Conservation (phyloP, 805 yeast genomes). For the Saturnispora halmiae region DNA sequence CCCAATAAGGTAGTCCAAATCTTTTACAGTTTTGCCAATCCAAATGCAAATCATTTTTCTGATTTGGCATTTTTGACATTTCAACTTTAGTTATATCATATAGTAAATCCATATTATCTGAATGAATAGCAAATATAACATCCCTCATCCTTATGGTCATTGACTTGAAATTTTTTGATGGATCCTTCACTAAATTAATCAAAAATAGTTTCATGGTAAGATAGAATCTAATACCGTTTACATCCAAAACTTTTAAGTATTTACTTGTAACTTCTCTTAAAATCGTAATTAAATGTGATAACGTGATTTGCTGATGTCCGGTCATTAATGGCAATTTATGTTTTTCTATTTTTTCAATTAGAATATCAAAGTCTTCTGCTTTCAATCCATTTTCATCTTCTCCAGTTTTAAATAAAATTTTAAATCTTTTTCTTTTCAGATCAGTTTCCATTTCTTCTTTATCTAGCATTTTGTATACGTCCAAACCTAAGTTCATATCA, state of each 20-base stretch:
- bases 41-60: slow-evolving; percentile 26
- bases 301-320: slow-evolving; percentile 84
- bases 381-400: slow-evolving; percentile 18
- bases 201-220: slow-evolving; percentile 63
- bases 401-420: not conserved
- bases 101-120: slow-evolving; percentile 64
- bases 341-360: slow-evolving; percentile 53
- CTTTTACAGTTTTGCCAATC: slow-evolving; percentile 54
- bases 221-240: slow-evolving; percentile 61
- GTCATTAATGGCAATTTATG: slow-evolving; percentile 71
- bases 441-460: not conserved
- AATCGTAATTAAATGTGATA: slow-evolving; percentile 60
- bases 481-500: slow-evolving; percentile 22
- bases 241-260: slow-evolving; percentile 38
- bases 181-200: slow-evolving; percentile 28
- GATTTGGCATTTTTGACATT: slow-evolving; percentile 21
- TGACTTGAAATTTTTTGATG: not conserved
- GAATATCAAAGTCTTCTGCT: slow-evolving; percentile 29
- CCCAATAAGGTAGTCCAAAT: slow-evolving; percentile 69
- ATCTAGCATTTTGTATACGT: slow-evolving; percentile 1
- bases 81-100: slow-evolving; percentile 39
- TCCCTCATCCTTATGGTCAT: slow-evolving; percentile 64
- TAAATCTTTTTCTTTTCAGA: slow-evolving; percentile 1
- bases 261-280: slow-evolving; percentile 45
- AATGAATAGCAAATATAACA: slow-evolving; percentile 78